Conservation (phyloP, 441 rosid genomes). For the Rhodomyrtus psidioides region DNA sequence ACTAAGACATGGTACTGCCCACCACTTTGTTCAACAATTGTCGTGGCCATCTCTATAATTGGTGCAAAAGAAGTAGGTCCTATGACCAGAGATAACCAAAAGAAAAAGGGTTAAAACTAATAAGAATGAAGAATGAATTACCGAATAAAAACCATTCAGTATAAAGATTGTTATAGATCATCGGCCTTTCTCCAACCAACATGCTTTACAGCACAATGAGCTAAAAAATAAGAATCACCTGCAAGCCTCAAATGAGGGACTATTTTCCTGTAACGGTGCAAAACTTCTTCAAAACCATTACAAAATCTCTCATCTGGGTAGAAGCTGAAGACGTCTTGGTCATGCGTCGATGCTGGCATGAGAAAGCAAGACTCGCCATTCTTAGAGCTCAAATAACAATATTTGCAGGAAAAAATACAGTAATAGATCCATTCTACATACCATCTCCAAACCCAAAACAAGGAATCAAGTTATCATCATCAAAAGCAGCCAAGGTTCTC, state of each 20-base stretch:
- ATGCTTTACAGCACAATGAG: neutral
- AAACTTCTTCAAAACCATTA: neutral
- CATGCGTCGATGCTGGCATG: neutral
- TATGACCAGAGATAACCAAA: neutral
- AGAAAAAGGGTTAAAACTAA: neutral
- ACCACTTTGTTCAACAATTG: neutral
- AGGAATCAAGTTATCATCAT: neutral
- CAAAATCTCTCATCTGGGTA: neutral
- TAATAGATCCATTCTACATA: neutral
- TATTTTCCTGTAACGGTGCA: neutral
- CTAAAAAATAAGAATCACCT: neutral
- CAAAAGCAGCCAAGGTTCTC: neutral
- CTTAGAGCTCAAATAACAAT: neutral
- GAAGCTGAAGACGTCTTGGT: neutral
- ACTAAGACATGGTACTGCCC: conserved; percentile 1
- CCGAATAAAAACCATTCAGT: neutral
- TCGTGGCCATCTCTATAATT: neutral
- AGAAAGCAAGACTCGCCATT: neutral
- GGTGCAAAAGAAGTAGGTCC: neutral
- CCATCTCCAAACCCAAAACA: neutral
- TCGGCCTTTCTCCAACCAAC: neutral
- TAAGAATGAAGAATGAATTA: neutral
- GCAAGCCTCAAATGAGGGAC: neutral
- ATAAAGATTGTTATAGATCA: neutral
- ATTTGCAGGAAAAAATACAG: neutral